Base-by-base conservation (phyloP, 2,329 filamentous ascomycete genomes). In the Cercospora citrullina region DNA sequence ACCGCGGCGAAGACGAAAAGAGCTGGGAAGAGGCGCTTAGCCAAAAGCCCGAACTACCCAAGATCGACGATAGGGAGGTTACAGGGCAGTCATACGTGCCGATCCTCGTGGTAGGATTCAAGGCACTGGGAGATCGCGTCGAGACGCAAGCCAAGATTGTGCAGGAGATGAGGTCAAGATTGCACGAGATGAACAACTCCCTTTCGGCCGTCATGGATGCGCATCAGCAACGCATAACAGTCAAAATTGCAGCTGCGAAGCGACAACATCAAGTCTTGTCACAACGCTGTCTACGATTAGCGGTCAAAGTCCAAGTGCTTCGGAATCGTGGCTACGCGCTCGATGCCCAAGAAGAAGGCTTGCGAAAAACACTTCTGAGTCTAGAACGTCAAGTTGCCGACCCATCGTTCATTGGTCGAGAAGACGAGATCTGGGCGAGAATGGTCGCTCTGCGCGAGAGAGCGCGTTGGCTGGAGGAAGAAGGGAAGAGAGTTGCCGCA, bases 1-100 rank as follows among this genome's bases (percentile, higher is more conserved):
- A 16, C 12, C 48, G 62, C 10, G 84, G 87, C 72, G 92, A 95
- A 76, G 89, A 94, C 76, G 87, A 90, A 42, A 86, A 87, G 71
- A 91, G 91, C 76, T 96, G 92, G 91, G 92, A 96, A 75, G 91
- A 93, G 74, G 92, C 92, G 0, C 85, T 94, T 30, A 87, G 90
- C 72, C 90, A 91, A 76, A 93, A 94, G 80, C 92, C 92, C 4
- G 90, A 87, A 42, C 60, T 71, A 12, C 69, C 70, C 14, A 71
- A 71, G 45, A 65, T 71, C 6, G 67, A 69, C 21, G 72, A 70
- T 18, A 69, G 70, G 23, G 74, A 72, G 33, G 71, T 73, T 7
- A 42, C 70, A n/a, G 70, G 63, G 18, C 66, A 67, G 10, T 89
- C 89, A 63, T 92, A 89, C 76, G 91, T 95, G 75, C 92, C 92